Evolutionary conservation across 306 rosid species (phyloP).

Genomic region (Quercus wislizeni): DNA sequence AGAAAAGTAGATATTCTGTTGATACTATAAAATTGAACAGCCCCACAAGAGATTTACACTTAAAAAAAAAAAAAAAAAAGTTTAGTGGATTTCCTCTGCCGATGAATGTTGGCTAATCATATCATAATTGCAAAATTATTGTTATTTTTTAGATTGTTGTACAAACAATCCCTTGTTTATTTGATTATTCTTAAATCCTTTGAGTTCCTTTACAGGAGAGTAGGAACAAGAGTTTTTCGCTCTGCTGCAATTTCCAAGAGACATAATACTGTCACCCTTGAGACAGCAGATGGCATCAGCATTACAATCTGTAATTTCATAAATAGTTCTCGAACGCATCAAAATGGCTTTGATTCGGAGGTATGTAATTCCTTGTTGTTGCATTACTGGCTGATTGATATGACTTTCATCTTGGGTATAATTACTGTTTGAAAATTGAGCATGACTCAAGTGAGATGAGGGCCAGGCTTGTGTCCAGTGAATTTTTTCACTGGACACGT

Average conservation of each 20-base stretch:
- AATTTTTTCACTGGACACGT: too few relatives aligned
- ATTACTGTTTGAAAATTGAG: background rate
- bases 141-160: background rate
- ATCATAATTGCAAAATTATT: background rate
- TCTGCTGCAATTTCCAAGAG: constrained; percentile 44
- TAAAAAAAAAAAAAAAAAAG: background rate
- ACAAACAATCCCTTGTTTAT: background rate
- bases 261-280: constrained; percentile 31
- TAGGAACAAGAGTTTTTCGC: constrained; percentile 26
- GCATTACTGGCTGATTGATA: background rate
- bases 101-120: background rate
- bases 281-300: constrained; percentile 40
- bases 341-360: constrained; percentile 38
- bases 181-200: background rate
- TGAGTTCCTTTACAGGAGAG: constrained; percentile 22
- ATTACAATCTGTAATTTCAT: constrained; percentile 30
- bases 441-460: background rate
- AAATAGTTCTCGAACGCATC: constrained; percentile 34
- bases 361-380: constrained; percentile 16
- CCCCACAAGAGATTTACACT: background rate
- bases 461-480: too few relatives aligned
- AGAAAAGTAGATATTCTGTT: background rate
- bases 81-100: background rate
- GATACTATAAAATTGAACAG: background rate
- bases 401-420: background rate